These are phyloP conservation scores for Aphanomyces stellatus DNA, from an alignment of 352 stramenopile species.

Conservation along the genomic window DNA sequence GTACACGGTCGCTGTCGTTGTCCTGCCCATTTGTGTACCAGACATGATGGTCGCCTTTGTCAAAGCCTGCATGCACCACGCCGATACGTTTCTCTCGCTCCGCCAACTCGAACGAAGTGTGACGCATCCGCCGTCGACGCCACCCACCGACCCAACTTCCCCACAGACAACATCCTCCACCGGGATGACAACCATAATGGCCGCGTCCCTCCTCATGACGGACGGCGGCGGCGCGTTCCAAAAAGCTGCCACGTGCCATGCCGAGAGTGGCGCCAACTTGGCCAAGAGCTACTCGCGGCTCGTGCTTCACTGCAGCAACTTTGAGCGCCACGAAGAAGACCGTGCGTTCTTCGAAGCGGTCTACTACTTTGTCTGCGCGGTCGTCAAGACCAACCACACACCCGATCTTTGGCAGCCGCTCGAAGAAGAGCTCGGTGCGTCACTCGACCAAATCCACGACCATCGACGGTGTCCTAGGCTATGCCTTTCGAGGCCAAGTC, in stretches of 20 bases:
- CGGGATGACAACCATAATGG: background rate
- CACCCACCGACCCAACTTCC: background rate
- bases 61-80: slow-evolving; percentile 52
- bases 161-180: background rate
- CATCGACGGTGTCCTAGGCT: slow-evolving; percentile 19
- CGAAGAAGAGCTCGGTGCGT: slow-evolving; percentile 45
- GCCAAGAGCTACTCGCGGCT: slow-evolving; percentile 52
- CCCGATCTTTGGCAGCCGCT: slow-evolving; percentile 44
- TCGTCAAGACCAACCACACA: slow-evolving; percentile 55
- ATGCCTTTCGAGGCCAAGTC: slow-evolving; percentile 62
- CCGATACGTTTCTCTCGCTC: slow-evolving; percentile 47
- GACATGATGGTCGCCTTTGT: slow-evolving; percentile 71
- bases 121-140: slow-evolving; percentile 5
- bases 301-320: slow-evolving; percentile 76
- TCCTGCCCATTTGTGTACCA: slow-evolving; percentile 7
- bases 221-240: background rate
- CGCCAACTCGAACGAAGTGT: slow-evolving; percentile 42
- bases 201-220: background rate
- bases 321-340: slow-evolving; percentile 76
- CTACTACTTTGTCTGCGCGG: slow-evolving; percentile 68
- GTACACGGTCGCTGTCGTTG: slow-evolving; percentile 13
- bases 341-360: slow-evolving; percentile 72
- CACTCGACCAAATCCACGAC: background rate
- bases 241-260: background rate
- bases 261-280: slow-evolving; percentile 23